Evolutionary conservation across 805 yeast species (phyloP).

Genomic region (Lachancea waltii): DNA sequence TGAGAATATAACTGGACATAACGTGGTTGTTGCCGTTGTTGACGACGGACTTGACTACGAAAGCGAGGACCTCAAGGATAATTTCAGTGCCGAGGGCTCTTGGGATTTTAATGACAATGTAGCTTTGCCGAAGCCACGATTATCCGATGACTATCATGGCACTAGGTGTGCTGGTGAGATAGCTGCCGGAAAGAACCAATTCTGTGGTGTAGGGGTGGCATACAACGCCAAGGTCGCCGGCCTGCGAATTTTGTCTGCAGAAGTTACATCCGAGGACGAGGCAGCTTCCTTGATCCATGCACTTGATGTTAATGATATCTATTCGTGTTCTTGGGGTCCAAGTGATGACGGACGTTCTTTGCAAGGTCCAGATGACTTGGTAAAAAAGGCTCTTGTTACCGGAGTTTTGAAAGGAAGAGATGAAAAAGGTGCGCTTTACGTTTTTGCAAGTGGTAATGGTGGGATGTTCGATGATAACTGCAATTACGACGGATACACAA

Average conservation of each 20-base stretch:
- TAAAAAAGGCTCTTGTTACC: conserved; percentile 73
- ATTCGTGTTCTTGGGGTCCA: conserved; percentile 99
- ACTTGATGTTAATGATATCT: conserved; percentile 80
- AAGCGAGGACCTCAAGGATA: conserved; percentile 61
- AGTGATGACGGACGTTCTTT: conserved; percentile 84
- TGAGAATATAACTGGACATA: conserved; percentile 71
- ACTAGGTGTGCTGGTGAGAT: conserved; percentile 98
- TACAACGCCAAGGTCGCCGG: conserved; percentile 83
- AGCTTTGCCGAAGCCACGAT: conserved; percentile 70
- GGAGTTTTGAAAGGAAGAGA: conserved; percentile 79
- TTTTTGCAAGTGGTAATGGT: conserved; percentile 96
- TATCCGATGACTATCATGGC: conserved; percentile 85
- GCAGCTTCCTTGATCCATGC: conserved; percentile 82
- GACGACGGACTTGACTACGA: conserved; percentile 93
- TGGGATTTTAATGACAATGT: conserved; percentile 86
- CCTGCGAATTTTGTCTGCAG: conserved; percentile 77
- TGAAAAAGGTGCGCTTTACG: conserved; percentile 80
- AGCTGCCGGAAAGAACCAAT: conserved; percentile 74
- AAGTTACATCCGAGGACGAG: conserved; percentile 78
- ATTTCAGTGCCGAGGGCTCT: conserved; percentile 72
- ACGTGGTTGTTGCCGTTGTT: conserved; percentile 78
- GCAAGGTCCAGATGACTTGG: conserved; percentile 76
- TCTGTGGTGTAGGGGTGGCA: conserved; percentile 97
- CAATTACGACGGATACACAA: conserved; percentile 96
- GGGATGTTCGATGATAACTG: conserved; percentile 79